Conservation (phyloP, 306 rosid genomes). For the Cicer arietinum region DNA sequence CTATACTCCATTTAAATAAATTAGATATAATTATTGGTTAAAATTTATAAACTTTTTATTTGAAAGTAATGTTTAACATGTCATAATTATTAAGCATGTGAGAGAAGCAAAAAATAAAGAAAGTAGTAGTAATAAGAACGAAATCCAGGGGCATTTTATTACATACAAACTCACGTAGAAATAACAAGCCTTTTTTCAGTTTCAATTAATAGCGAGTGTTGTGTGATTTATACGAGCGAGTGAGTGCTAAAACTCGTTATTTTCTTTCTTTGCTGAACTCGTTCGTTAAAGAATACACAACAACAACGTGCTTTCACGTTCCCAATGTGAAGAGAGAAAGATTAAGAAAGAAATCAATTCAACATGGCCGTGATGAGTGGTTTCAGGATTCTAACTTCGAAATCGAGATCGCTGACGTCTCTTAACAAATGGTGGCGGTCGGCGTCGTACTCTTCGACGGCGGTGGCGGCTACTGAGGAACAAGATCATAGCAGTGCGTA, state of each 20-base stretch:
- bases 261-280: too few relatives aligned
- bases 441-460: constrained; percentile 47
- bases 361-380: constrained; percentile 58
- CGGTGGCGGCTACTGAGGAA: constrained; percentile 15
- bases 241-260: too few relatives aligned
- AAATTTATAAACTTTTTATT: too few relatives aligned
- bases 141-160: too few relatives aligned
- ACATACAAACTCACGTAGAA: neutral
- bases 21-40: too few relatives aligned
- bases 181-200: neutral
- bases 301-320: neutral
- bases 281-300: too few relatives aligned
- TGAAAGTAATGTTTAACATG: accelerated
- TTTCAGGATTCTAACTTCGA: constrained; percentile 46
- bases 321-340: constrained; percentile 52
- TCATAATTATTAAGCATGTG: neutral
- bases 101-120: neutral
- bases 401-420: neutral
- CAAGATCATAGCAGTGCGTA: constrained; percentile 41
- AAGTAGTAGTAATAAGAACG: neutral
- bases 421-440: neutral
- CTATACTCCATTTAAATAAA: too few relatives aligned
- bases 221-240: too few relatives aligned
- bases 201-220: neutral
- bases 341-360: neutral